Evolutionary conservation across 192 early-diverging fungal species (phyloP).

Genomic region (Coemansia sp.): DNA sequence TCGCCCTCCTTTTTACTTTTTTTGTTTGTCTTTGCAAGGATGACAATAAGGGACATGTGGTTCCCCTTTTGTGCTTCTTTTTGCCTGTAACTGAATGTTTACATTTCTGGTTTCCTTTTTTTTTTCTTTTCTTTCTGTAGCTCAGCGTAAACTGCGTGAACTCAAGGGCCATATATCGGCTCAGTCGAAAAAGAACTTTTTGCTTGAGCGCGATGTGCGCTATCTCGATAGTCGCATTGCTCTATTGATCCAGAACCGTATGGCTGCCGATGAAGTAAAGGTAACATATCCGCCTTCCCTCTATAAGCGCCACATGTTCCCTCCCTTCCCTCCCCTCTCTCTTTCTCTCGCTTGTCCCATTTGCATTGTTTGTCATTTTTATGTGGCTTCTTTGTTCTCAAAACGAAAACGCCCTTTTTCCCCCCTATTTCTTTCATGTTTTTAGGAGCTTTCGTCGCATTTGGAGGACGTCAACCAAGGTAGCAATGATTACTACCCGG

Average conservation of each 20-base stretch:
- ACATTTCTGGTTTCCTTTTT: slow-evolving; percentile 8
- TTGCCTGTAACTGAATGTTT: neutral
- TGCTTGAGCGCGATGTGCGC: slow-evolving; percentile 90
- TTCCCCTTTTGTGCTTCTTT: no score
- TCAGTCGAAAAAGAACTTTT: slow-evolving; percentile 95
- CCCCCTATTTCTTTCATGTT: neutral
- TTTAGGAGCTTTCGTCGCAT: slow-evolving; percentile 51
- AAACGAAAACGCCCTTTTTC: neutral
- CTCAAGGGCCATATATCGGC: slow-evolving; percentile 88
- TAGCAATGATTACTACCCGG: slow-evolving; percentile 64
- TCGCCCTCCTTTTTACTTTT: slow-evolving; percentile 11
- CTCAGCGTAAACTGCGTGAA: slow-evolving; percentile 81
- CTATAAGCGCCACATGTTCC: slow-evolving; percentile 8
- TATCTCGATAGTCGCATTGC: slow-evolving; percentile 92
- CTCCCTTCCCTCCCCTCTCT: slow-evolving; percentile 1
- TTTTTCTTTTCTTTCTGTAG: slow-evolving; percentile 35
- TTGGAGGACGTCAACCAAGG: slow-evolving; percentile 54
- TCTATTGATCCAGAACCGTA: slow-evolving; percentile 90
- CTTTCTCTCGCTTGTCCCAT: no score
- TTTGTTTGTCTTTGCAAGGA: slow-evolving; percentile 5
- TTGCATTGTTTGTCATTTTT: neutral
- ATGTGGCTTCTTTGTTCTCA: no score
- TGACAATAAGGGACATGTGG: neutral
- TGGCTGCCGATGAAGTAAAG: slow-evolving; percentile 85
- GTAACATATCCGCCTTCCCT: no score